These are phyloP conservation scores for Dactylonectria estremocensis DNA, from an alignment of 2,329 filamentous ascomycete genomes.

Conservation along the genomic window DNA sequence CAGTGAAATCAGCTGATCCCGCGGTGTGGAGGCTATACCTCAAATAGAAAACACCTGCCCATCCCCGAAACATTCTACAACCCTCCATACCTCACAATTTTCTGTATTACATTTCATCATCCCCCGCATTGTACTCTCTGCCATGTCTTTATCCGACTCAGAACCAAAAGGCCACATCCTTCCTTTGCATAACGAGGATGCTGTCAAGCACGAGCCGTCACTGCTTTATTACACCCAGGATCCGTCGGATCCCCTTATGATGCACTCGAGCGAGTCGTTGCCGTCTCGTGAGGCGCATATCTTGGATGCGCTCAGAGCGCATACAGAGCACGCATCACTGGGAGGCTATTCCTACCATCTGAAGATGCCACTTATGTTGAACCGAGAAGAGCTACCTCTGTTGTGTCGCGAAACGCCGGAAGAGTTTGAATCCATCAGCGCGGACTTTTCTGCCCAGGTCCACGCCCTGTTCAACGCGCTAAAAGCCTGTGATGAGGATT, in stretches of 20 bases:
- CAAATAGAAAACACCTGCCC: too few relatives aligned
- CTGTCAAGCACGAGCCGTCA: neutral
- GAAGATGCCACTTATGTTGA: conserved; percentile 8
- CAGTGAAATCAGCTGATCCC: too few relatives aligned
- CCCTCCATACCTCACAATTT: neutral
- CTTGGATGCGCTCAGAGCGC: neutral
- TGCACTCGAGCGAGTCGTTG: conserved; percentile 3
- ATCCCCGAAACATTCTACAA: neutral
- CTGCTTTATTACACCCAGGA: conserved; percentile 5
- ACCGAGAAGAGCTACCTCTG: neutral
- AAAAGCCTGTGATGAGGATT: conserved; percentile 10
- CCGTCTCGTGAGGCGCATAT: conserved; percentile 4
- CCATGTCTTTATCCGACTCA: neutral
- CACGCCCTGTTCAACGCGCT: conserved; percentile 16
- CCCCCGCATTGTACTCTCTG: neutral
- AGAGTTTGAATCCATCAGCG: conserved; percentile 16
- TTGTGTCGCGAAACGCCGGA: conserved; percentile 7
- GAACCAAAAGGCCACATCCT: neutral
- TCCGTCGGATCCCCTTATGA: neutral
- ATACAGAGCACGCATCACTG: neutral
- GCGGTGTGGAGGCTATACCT: too few relatives aligned
- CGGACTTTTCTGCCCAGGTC: conserved; percentile 11
- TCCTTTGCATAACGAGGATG: neutral
- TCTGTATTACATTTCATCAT: neutral
- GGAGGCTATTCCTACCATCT: neutral